phyloP scores from a whole-genome alignment of 1,284 basidiomycete species.

The Moesziomyces antarcticus region DNA sequence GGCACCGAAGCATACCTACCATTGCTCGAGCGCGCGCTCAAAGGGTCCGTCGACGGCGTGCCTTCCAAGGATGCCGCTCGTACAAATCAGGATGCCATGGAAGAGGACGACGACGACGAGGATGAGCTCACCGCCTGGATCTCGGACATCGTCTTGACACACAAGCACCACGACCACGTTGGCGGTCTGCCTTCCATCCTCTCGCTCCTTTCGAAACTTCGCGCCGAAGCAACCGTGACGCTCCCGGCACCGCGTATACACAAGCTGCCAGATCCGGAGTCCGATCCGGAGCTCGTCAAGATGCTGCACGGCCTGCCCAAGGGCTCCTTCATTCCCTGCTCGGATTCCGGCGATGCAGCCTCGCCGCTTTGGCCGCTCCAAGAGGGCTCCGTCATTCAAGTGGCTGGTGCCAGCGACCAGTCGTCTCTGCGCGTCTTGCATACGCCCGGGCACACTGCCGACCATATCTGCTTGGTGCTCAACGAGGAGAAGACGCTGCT shows the following conservation, averaged over 20 bases:
- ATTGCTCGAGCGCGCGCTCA: slow-evolving; percentile 75
- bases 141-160: slow-evolving; percentile 82
- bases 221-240: slow-evolving; percentile 39
- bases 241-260: slow-evolving; percentile 69
- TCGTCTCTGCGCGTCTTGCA: slow-evolving; percentile 74
- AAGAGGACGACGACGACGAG: slow-evolving; percentile 32
- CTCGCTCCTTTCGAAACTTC: slow-evolving; percentile 72
- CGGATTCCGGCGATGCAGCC: slow-evolving; percentile 1
- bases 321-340: slow-evolving; percentile 79
- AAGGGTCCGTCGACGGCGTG: slow-evolving; percentile 32
- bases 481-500: slow-evolving; percentile 74
- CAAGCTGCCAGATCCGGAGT: slow-evolving; percentile 68
- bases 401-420: slow-evolving; percentile 9
- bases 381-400: slow-evolving; percentile 36
- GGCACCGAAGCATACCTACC: slow-evolving; percentile 78
- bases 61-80: not conserved
- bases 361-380: slow-evolving; percentile 36
- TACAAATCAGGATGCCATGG: slow-evolving; percentile 15
- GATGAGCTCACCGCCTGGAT: slow-evolving; percentile 51
- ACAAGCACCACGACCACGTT: slow-evolving; percentile 89
- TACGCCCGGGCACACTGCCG: slow-evolving; percentile 89
- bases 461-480: slow-evolving; percentile 77
- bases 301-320: slow-evolving; percentile 81
- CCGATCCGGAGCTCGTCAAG: slow-evolving; percentile 80
- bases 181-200: slow-evolving; percentile 81